These are phyloP conservation scores for Beauveria rudraprayagi DNA, from an alignment of 2,329 filamentous ascomycete species.

Conservation along the genomic window DNA sequence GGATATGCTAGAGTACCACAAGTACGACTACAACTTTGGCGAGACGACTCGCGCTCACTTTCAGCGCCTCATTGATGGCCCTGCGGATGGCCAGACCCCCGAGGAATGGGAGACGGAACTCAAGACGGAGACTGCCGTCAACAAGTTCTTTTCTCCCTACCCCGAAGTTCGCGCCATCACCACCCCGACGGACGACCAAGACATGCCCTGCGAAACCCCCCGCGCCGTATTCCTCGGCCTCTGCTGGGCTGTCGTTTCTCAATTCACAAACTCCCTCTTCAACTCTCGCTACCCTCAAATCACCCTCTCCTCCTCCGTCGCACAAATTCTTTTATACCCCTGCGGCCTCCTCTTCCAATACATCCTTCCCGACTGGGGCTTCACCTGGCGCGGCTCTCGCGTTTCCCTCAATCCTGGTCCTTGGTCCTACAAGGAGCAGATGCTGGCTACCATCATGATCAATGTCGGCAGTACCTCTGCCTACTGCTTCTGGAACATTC, in stretches of 20 bases:
- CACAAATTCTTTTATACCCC: constrained; percentile 7
- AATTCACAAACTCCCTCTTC: constrained; percentile 11
- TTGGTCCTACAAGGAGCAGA: constrained; percentile 33
- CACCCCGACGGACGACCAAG: background rate
- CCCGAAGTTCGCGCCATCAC: constrained; percentile 12
- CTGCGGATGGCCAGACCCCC: constrained; percentile 13
- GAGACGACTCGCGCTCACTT: constrained; percentile 15
- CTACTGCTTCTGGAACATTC: constrained; percentile 29
- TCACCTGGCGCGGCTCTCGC: constrained; percentile 10
- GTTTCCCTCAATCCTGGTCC: constrained; percentile 30
- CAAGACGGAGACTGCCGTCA: constrained; percentile 10
- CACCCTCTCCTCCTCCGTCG: constrained; percentile 3
- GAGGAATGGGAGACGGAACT: constrained; percentile 10
- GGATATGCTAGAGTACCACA: constrained; percentile 16
- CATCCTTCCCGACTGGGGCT: constrained; percentile 10
- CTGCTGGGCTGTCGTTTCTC: constrained; percentile 7
- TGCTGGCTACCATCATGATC: constrained; percentile 30
- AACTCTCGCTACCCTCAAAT: constrained; percentile 10
- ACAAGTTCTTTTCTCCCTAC: constrained; percentile 10
- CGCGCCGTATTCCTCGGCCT: constrained; percentile 7
- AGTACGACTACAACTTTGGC: constrained; percentile 21
- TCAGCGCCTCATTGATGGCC: constrained; percentile 13
- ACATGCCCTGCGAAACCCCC: constrained; percentile 7
- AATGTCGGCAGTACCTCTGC: constrained; percentile 29
- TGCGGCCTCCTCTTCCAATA: background rate